Evolutionary conservation across 2,329 filamentous ascomycete genomes (phyloP).

Genomic region (Neopestalotiopsis rosae): DNA sequence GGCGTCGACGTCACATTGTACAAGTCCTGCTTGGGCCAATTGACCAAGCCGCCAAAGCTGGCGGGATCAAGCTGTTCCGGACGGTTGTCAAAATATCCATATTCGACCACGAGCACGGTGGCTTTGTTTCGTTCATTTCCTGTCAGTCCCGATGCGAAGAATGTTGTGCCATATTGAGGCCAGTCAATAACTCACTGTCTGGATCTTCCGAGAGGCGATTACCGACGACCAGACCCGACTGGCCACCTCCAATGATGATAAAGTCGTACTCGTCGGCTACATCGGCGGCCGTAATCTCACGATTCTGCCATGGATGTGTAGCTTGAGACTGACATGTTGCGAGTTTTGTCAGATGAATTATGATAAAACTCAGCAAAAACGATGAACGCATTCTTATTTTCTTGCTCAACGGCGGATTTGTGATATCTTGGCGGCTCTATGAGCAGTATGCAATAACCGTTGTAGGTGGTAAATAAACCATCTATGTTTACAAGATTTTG

Average conservation of each 20-base stretch:
- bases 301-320: neutral
- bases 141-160: no score
- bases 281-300: neutral
- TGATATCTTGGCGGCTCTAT: neutral
- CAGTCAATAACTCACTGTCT: conserved; percentile 21
- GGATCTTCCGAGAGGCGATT: conserved; percentile 32
- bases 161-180: no score
- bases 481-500: neutral
- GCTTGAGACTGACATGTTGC: neutral
- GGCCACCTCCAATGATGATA: conserved; percentile 32
- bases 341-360: neutral
- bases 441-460: neutral
- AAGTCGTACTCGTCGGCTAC: conserved; percentile 24
- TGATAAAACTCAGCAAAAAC: neutral
- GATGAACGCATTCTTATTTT: neutral
- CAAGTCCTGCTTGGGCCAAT: neutral
- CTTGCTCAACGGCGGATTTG: no score
- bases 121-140: neutral
- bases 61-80: neutral
- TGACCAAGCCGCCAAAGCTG: neutral
- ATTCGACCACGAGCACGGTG: conserved; percentile 8
- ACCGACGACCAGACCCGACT: conserved; percentile 32
- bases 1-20: conserved; percentile 8
- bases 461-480: neutral
- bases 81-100: conserved; percentile 5